phyloP scores from a whole-genome alignment of 768 basidiomycete genomes.

The Tulasnella sp. region DNA sequence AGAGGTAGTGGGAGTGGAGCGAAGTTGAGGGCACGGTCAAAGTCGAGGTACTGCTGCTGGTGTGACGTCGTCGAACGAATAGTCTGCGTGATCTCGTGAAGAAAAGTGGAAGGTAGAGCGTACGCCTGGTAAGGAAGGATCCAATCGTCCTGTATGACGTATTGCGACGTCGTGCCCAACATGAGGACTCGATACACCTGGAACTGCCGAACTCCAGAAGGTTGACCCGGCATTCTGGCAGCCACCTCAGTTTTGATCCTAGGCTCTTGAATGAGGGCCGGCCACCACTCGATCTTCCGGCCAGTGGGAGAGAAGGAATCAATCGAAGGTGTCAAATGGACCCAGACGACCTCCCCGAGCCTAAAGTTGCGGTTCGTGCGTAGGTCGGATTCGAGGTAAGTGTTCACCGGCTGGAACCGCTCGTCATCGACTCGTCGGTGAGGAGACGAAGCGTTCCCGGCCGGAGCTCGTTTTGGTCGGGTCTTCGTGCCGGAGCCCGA shows the following conservation, averaged over 20 bases:
- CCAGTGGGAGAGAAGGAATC: slow-evolving; percentile 34
- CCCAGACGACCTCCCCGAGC: slow-evolving; percentile 8
- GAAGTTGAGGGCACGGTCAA: slow-evolving; percentile 39
- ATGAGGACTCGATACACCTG: slow-evolving; percentile 56
- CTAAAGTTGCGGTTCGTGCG: neutral
- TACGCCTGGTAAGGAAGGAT: slow-evolving; percentile 71
- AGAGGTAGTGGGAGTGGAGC: slow-evolving; percentile 9
- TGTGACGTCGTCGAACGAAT: slow-evolving; percentile 34
- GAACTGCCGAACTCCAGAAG: slow-evolving; percentile 53
- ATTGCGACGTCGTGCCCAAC: slow-evolving; percentile 42
- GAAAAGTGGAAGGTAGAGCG: slow-evolving; percentile 32
- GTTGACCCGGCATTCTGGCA: slow-evolving; percentile 24
- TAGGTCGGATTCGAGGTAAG: neutral
- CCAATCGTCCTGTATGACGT: slow-evolving; percentile 40
- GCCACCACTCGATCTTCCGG: slow-evolving; percentile 57
- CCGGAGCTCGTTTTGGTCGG: neutral
- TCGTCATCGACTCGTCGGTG: neutral
- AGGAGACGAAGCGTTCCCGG: neutral
- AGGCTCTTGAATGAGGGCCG: slow-evolving; percentile 51
- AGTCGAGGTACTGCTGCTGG: slow-evolving; percentile 28
- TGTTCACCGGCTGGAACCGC: neutral
- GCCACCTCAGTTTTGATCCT: slow-evolving; percentile 37
- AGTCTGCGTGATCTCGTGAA: slow-evolving; percentile 15
- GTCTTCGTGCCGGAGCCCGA: neutral
- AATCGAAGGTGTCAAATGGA: slow-evolving; percentile 27